These are phyloP conservation scores for Picea glauca DNA, from an alignment of 75 land plant species.

Conservation along the genomic window DNA sequence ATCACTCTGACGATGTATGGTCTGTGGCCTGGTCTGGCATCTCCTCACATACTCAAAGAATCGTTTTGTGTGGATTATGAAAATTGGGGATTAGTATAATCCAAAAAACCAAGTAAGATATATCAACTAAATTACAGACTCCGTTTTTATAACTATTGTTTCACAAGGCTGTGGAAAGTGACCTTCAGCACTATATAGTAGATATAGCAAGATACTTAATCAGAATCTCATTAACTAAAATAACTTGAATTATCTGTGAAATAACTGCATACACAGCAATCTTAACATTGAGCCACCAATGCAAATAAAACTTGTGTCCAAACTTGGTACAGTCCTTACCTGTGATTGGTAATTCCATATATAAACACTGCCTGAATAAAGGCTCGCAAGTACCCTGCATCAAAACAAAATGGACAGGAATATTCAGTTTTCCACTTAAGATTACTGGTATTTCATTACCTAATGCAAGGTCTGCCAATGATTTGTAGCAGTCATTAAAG, in stretches of 20 bases:
- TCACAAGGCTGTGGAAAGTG: neutral
- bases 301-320: neutral
- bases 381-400: constrained; percentile 58
- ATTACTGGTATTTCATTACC: no score
- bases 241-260: neutral
- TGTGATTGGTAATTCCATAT: constrained; percentile 68
- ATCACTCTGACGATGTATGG: no score
- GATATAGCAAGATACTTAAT: neutral
- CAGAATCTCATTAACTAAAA: neutral
- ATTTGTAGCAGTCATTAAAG: no score
- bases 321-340: constrained; percentile 15
- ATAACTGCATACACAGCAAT: neutral
- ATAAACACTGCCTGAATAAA: constrained; percentile 60
- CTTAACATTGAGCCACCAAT: neutral
- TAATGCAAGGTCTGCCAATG: no score
- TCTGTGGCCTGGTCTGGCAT: no score
- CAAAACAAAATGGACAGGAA: neutral
- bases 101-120: no score
- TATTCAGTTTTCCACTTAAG: neutral
- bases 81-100: no score
- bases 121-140: no score
- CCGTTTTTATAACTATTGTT: no score
- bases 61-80: no score
- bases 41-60: no score
- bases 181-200: neutral